These are phyloP conservation scores for Pelagophyceae sp. DNA, from an alignment of 352 stramenopile species.

Conservation along the genomic window DNA sequence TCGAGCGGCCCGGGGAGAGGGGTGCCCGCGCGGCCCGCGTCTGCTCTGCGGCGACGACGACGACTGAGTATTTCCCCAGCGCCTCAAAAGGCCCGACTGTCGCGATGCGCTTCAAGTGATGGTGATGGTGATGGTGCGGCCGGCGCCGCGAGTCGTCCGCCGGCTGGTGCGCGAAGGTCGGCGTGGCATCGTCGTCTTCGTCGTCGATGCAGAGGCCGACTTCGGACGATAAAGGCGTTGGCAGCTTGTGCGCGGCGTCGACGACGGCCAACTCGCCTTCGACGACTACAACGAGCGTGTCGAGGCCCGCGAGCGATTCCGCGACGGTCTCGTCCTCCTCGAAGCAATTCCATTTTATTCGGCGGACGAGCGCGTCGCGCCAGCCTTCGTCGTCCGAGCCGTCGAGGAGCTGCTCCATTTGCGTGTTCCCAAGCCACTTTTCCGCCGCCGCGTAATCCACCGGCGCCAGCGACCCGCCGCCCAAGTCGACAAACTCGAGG, in stretches of 20 bases:
- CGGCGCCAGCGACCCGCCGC: too few species aligned
- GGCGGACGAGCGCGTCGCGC: background rate
- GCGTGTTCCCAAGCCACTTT: background rate
- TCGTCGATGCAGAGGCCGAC: background rate
- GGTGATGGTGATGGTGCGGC: background rate
- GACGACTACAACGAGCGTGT: background rate
- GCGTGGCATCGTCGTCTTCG: too few species aligned
- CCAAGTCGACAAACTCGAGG: too few species aligned
- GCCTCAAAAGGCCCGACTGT: conserved; percentile 2
- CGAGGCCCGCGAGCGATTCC: background rate
- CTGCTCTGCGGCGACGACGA: background rate
- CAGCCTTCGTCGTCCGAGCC: background rate
- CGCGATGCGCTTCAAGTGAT: background rate
- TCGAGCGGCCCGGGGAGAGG: background rate
- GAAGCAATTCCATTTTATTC: background rate
- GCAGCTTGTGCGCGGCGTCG: background rate
- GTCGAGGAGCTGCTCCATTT: background rate
- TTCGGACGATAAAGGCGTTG: background rate
- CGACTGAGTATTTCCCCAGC: conserved; percentile 12
- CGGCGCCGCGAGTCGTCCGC: background rate
- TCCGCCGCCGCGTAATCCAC: too few species aligned
- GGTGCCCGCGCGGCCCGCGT: background rate
- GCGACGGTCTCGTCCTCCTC: background rate
- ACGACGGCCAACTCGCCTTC: background rate
- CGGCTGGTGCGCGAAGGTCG: too few species aligned